Evolutionary conservation across 2,329 filamentous ascomycete genomes (phyloP).

Genomic region (Stachybotrys elegans): DNA sequence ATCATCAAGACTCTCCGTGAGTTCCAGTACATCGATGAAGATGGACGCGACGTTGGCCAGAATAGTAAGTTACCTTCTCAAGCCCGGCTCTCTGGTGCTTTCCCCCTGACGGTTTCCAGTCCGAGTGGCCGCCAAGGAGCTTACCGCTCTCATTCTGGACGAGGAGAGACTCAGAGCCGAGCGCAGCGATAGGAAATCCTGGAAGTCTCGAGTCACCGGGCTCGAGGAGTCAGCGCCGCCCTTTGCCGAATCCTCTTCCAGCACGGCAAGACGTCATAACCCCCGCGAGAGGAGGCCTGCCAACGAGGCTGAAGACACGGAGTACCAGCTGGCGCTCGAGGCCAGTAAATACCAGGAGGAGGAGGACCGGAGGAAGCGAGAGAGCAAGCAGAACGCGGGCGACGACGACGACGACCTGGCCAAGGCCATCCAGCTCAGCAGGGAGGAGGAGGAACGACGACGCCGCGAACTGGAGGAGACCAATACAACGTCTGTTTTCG

Average conservation of each 20-base stretch:
- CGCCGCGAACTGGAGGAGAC: slow-evolving; percentile 80
- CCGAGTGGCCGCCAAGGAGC: slow-evolving; percentile 90
- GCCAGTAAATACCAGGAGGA: slow-evolving; percentile 94
- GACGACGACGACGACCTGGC: slow-evolving; percentile 81
- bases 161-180: slow-evolving; percentile 89
- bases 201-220: slow-evolving; percentile 94
- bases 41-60: slow-evolving; percentile 89
- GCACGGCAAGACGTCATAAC: slow-evolving; percentile 24
- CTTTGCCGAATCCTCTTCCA: slow-evolving; percentile 33
- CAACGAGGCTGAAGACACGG: slow-evolving; percentile 78
- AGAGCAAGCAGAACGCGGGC: slow-evolving; percentile 49
- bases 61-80: slow-evolving; percentile 62
- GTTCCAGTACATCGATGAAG: slow-evolving; percentile 94
- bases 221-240: slow-evolving; percentile 71
- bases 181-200: slow-evolving; percentile 84
- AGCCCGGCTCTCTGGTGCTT: not conserved
- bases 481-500: slow-evolving; percentile 84
- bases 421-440: slow-evolving; percentile 92
- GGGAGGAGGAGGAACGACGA: slow-evolving; percentile 87
- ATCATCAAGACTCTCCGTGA: slow-evolving; percentile 98
- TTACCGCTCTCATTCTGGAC: slow-evolving; percentile 86
- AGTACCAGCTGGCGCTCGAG: slow-evolving; percentile 86
- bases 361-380: slow-evolving; percentile 74
- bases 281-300: slow-evolving; percentile 45
- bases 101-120: slow-evolving; percentile 49